These are phyloP conservation scores for Suillus clintonianus DNA, from an alignment of 768 basidiomycete species.

Conservation along the genomic window DNA sequence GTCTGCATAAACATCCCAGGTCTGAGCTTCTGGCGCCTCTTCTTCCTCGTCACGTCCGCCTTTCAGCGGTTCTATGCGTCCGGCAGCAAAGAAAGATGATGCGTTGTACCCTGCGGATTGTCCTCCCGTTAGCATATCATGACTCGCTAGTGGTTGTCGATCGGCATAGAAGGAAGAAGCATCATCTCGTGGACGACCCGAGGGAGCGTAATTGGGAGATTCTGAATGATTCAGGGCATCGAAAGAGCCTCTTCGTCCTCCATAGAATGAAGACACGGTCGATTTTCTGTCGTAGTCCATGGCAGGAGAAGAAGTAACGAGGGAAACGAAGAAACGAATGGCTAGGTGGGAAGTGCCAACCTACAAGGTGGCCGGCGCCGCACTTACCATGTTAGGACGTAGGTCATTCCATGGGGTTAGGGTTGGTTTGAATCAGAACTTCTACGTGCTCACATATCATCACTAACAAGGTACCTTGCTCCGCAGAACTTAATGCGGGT, in stretches of 20 bases:
- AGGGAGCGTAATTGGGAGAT: slow-evolving; percentile 34
- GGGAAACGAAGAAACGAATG: slow-evolving; percentile 5
- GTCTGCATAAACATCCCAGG: slow-evolving; percentile 86
- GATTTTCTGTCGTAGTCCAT: slow-evolving; percentile 85
- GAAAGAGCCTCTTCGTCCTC: slow-evolving; percentile 54
- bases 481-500: background rate
- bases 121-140: slow-evolving; percentile 46
- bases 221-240: slow-evolving; percentile 54
- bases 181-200: slow-evolving; percentile 56
- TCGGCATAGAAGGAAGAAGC: slow-evolving; percentile 67
- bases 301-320: background rate
- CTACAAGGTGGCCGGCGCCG: background rate
- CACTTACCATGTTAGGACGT: slow-evolving; percentile 1
- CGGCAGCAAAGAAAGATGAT: slow-evolving; percentile 65
- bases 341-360: slow-evolving; percentile 14
- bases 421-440: slow-evolving; percentile 13
- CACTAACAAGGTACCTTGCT: background rate
- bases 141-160: slow-evolving; percentile 40
- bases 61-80: slow-evolving; percentile 76
- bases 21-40: slow-evolving; percentile 39
- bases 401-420: slow-evolving; percentile 22
- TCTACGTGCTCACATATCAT: background rate
- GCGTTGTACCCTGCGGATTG: slow-evolving; percentile 76
- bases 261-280: slow-evolving; percentile 79
- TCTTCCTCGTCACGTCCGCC: slow-evolving; percentile 76